A percentile compares a stretch with the other conserved stretches of the same genome.
Evolutionary conservation across 345 rosid species (phyloP).

Genomic region (Iberis pinnata): DNA sequence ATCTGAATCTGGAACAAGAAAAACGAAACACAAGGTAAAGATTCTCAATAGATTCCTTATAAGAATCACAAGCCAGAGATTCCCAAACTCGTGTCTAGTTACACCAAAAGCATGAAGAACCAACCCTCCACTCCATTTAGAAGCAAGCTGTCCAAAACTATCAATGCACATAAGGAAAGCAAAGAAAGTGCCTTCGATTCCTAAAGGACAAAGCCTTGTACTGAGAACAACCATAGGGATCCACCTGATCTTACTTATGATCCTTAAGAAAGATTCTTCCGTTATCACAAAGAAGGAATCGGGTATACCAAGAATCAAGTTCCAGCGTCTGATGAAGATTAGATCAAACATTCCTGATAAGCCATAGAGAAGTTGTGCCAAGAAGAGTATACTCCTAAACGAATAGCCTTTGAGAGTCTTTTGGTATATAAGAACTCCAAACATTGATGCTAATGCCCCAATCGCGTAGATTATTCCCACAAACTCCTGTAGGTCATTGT

Average conservation of each 20-base stretch:
- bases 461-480: constrained; percentile 59
- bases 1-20: constrained; percentile 55
- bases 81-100: constrained; percentile 51
- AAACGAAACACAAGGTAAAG: constrained; percentile 51
- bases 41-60: constrained; percentile 53
- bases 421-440: constrained; percentile 70
- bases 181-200: constrained; percentile 76
- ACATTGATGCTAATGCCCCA: constrained; percentile 71
- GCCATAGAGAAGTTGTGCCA: constrained; percentile 54
- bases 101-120: constrained; percentile 51
- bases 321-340: constrained; percentile 63
- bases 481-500: constrained; percentile 58
- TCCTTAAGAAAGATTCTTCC: constrained; percentile 57
- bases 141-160: constrained; percentile 53
- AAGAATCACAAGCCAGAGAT: constrained; percentile 57
- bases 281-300: constrained; percentile 62
- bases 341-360: constrained; percentile 67
- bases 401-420: constrained; percentile 54
- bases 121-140: constrained; percentile 66
- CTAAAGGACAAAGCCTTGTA: constrained; percentile 65
- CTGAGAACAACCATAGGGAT: constrained; percentile 73
- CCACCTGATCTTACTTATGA: constrained; percentile 60
- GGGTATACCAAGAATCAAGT: constrained; percentile 52
- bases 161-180: constrained; percentile 77
- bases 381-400: constrained; percentile 54